phyloP scores from a whole-genome alignment of 1,284 basidiomycete genomes.

The Mixia osmundae region DNA sequence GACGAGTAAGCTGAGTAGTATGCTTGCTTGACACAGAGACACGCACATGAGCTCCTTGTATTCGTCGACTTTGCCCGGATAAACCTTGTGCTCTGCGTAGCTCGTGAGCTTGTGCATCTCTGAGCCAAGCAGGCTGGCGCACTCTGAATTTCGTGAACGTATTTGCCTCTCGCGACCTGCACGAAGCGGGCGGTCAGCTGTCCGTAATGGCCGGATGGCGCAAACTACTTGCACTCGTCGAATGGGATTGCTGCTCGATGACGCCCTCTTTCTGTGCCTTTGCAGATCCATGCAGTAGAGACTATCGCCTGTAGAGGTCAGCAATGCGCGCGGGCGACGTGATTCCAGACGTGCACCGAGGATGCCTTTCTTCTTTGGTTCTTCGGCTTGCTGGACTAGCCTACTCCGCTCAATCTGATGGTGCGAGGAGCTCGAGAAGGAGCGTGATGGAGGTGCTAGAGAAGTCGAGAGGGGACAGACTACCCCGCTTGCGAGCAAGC shows the following conservation, averaged over 20 bases:
- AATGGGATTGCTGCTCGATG: slow-evolving; percentile 49
- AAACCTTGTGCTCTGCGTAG: slow-evolving; percentile 47
- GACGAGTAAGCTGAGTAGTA: not conserved
- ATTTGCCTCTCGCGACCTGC: slow-evolving; percentile 13
- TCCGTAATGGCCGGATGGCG: slow-evolving; percentile 1
- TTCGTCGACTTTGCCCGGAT: slow-evolving; percentile 47
- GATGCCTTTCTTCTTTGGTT: too few relatives aligned
- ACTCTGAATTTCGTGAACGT: slow-evolving; percentile 63
- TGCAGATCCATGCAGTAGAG: slow-evolving; percentile 47
- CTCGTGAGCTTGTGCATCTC: not conserved
- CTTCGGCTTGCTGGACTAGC: too few relatives aligned
- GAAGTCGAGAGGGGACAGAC: too few relatives aligned
- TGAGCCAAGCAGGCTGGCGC: slow-evolving; percentile 19
- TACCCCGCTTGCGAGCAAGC: too few relatives aligned
- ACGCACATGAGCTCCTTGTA: slow-evolving; percentile 36
- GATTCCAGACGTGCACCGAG: too few relatives aligned
- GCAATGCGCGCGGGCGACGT: too few relatives aligned
- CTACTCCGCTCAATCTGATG: too few relatives aligned
- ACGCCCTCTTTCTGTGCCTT: slow-evolving; percentile 64
- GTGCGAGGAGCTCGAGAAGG: too few relatives aligned
- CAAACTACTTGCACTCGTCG: slow-evolving; percentile 56
- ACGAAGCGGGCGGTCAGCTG: not conserved
- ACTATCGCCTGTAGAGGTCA: too few relatives aligned
- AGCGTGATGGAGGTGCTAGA: too few relatives aligned
- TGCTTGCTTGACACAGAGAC: not conserved